These are phyloP conservation scores for Cladosporium austrohemisphaericum DNA, from an alignment of 2,329 filamentous ascomycete species.

Conservation along the genomic window DNA sequence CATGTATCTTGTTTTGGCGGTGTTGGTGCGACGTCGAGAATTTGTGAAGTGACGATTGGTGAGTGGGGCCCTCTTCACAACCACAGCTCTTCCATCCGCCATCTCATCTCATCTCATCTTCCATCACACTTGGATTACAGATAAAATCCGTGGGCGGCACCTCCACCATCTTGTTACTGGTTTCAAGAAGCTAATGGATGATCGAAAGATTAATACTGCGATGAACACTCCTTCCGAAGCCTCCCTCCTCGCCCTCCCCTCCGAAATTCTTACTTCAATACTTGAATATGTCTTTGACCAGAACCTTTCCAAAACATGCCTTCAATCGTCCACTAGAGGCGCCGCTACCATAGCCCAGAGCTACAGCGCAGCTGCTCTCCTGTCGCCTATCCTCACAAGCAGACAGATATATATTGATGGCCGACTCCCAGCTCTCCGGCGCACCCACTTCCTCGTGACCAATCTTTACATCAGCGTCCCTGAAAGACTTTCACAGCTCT, in stretches of 20 bases:
- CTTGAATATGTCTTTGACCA: conserved; percentile 29
- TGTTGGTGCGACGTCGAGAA: too few relatives aligned
- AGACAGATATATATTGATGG: conserved; percentile 37
- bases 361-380: conserved; percentile 27
- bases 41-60: too few relatives aligned
- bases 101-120: too few relatives aligned
- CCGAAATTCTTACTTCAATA: conserved; percentile 36
- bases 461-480: conserved; percentile 33
- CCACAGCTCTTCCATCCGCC: too few relatives aligned
- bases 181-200: too few relatives aligned
- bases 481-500: conserved; percentile 25
- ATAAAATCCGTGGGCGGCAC: too few relatives aligned
- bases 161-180: too few relatives aligned
- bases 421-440: conserved; percentile 32
- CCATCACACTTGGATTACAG: too few relatives aligned
- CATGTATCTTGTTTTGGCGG: too few relatives aligned
- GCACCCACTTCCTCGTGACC: conserved; percentile 35
- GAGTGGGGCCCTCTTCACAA: too few relatives aligned
- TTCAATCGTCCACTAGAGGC: conserved; percentile 17
- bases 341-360: conserved; percentile 27
- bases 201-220: too few relatives aligned
- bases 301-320: conserved; percentile 13
- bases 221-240: neutral
- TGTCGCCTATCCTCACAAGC: conserved; percentile 37
- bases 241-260: conserved; percentile 32